Conservation (phyloP, 2,329 filamentous ascomycete genomes). For the Exserohilum rostratum region DNA sequence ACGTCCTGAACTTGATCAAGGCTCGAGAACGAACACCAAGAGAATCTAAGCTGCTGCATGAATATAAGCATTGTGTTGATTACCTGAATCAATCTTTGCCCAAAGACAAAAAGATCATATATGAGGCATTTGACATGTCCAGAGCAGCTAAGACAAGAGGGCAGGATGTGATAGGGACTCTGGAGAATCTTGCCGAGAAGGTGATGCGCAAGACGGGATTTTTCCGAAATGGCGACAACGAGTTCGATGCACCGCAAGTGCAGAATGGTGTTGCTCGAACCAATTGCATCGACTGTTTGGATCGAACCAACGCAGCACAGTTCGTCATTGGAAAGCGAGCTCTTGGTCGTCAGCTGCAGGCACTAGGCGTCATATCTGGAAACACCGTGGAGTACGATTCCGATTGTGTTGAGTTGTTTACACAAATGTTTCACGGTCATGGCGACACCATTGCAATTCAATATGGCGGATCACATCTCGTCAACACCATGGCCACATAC, state of each 20-base stretch:
- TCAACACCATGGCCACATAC: constrained; percentile 99
- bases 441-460: constrained; percentile 97
- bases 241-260: constrained; percentile 67
- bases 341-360: constrained; percentile 88
- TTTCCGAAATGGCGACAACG: constrained; percentile 87
- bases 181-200: constrained; percentile 88
- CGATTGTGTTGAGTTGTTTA: constrained; percentile 94
- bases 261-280: constrained; percentile 94
- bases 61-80: constrained; percentile 84
- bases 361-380: constrained; percentile 82
- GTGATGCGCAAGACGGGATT: constrained; percentile 87
- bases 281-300: constrained; percentile 97
- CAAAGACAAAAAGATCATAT: constrained; percentile 80
- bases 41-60: constrained; percentile 86
- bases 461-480: constrained; percentile 94
- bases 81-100: constrained; percentile 97
- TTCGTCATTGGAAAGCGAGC: constrained; percentile 97
- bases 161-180: constrained; percentile 89
- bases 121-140: constrained; percentile 98
- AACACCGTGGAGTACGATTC: constrained; percentile 89
- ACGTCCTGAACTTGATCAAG: constrained; percentile 88
- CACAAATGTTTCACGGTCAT: constrained; percentile 95
- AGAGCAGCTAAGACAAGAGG: constrained; percentile 88
- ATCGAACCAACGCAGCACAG: constrained; percentile 95
- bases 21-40: constrained; percentile 83